Evolutionary conservation across 208 protist genomes (phyloP).

Genomic region (Leptomonas seymouri): DNA sequence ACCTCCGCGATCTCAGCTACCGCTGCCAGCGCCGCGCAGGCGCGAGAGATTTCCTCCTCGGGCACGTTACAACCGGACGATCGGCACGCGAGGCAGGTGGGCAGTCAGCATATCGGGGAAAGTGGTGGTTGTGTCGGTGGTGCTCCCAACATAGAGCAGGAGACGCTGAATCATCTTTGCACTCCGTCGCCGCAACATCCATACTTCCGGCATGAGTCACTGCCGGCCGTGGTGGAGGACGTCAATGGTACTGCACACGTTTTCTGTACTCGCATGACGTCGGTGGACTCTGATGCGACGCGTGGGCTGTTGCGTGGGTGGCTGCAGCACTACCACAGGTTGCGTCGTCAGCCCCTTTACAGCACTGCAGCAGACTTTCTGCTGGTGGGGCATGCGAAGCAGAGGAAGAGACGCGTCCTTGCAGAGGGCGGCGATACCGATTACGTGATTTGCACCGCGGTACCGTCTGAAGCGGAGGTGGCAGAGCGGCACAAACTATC

Average conservation of each 20-base stretch:
- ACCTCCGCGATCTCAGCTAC: not conserved
- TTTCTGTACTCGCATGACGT: constrained; percentile 29
- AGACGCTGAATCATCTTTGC: not conserved
- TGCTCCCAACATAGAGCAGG: not conserved
- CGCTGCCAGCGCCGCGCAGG: not conserved
- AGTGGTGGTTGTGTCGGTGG: not conserved
- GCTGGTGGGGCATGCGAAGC: not conserved
- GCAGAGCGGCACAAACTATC: not conserved
- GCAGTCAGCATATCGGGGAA: no score
- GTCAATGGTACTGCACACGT: constrained; percentile 39
- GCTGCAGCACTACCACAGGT: constrained; percentile 35
- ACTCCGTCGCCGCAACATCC: constrained; percentile 13
- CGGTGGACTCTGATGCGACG: constrained; percentile 12
- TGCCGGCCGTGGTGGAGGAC: constrained; percentile 44
- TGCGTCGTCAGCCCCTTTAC: constrained; percentile 18
- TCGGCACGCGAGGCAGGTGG: not conserved
- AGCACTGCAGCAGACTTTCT: constrained; percentile 15
- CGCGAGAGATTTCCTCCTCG: not conserved
- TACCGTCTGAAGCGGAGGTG: not conserved
- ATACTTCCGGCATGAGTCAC: constrained; percentile 19
- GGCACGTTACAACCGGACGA: not conserved
- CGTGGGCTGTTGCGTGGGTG: constrained; percentile 16
- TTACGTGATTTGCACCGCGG: constrained; percentile 20
- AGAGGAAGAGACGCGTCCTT: not conserved
- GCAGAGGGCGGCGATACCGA: constrained; percentile 10